Evolutionary conservation across 805 yeast genomes (phyloP).

Genomic region (Metschnikowia corniflorae): DNA sequence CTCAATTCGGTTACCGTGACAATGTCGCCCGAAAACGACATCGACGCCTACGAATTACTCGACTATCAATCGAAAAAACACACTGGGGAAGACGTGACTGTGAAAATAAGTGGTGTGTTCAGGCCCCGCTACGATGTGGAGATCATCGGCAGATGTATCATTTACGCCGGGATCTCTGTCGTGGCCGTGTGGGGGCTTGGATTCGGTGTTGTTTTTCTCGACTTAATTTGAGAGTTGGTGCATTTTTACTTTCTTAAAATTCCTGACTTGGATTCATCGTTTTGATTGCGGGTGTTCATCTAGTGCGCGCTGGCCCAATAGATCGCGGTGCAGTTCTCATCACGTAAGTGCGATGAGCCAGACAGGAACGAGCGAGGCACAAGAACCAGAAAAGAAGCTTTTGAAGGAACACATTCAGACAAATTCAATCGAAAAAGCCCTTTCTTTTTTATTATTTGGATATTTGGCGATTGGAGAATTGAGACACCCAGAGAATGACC

Average conservation of each 20-base stretch:
- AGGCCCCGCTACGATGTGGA: constrained; percentile 68
- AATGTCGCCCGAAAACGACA: constrained; percentile 38
- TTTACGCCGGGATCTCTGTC: constrained; percentile 77
- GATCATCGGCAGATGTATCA: constrained; percentile 69
- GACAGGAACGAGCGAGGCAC: constrained; percentile 3
- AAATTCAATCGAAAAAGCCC: background rate
- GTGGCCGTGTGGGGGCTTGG: constrained; percentile 48
- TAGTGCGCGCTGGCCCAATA: constrained; percentile 10
- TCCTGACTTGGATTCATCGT: no score
- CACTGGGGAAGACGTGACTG: constrained; percentile 3
- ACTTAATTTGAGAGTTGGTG: constrained; percentile 4
- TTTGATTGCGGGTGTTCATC: no score
- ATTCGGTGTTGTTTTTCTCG: constrained; percentile 17
- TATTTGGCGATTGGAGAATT: no score
- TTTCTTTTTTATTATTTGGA: no score
- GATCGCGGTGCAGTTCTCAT: constrained; percentile 5
- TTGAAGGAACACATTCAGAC: background rate
- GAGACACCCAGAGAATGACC: no score
- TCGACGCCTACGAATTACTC: constrained; percentile 39
- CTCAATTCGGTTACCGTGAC: constrained; percentile 26
- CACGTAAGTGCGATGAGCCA: constrained; percentile 15
- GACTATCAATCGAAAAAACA: constrained; percentile 24
- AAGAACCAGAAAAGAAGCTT: background rate
- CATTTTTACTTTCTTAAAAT: no score
- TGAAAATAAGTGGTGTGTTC: constrained; percentile 43